Evolutionary conservation across 805 yeast species (phyloP).

Genomic region (Yamadazyma paraphyllophila): DNA sequence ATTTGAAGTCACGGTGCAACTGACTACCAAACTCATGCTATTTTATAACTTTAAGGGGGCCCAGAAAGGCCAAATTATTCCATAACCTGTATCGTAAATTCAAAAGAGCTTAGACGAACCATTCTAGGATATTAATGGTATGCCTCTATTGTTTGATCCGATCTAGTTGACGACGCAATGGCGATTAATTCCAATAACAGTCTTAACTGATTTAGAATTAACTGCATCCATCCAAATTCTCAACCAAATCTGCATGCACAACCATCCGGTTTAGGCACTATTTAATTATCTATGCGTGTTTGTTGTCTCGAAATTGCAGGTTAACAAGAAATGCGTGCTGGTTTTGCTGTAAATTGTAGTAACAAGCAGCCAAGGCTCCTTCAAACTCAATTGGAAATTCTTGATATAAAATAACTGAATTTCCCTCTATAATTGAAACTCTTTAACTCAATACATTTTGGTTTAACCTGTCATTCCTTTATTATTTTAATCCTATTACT

Average conservation of each 20-base stretch:
- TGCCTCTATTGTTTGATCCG: not conserved
- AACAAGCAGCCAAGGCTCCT: slow-evolving; percentile 7
- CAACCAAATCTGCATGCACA: not conserved
- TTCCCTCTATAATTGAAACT: slow-evolving; percentile 1
- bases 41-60: not conserved
- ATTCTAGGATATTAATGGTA: not conserved
- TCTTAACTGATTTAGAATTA: not conserved
- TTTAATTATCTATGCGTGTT: not conserved
- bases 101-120: not conserved
- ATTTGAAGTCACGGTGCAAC: not conserved
- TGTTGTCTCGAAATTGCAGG: slow-evolving; percentile 6
- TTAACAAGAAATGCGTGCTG: slow-evolving; percentile 10
- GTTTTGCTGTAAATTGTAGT: not conserved
- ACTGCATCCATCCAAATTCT: not conserved
- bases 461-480: slow-evolving; percentile 21
- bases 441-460: slow-evolving; percentile 8
- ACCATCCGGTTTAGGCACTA: not conserved
- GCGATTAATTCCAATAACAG: not conserved
- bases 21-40: not conserved
- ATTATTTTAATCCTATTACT: slow-evolving; percentile 1
- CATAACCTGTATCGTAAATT: not conserved
- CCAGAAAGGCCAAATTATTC: not conserved
- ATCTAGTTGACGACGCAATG: slow-evolving; percentile 1
- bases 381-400: not conserved
- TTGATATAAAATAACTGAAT: slow-evolving; percentile 2